Base-by-base conservation (phyloP, 148 eudicot genomes). In the Diospyros lotus region DNA sequence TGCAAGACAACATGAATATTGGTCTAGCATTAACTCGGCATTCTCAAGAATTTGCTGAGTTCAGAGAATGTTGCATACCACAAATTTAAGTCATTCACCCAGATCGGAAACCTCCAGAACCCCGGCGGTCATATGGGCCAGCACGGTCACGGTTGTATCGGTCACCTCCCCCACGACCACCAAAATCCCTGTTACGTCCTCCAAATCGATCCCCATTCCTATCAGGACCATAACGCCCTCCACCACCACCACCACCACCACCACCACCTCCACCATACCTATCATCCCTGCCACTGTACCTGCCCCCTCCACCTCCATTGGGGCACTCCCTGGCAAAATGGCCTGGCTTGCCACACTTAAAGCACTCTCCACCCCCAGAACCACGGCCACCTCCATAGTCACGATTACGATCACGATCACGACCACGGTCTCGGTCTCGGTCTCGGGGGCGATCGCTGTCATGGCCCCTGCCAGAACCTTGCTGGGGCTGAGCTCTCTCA, bases 401-500 rank as follows among this genome's bases (percentile, higher is more conserved):
- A 78, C 86, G 82, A 4, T 67, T 82, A 12, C 86, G 73, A 59
- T 69, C 87, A 5, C 86, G 80, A 56, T 69, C 88, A 41, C 85
- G 80, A 38, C 71, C 82, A 28, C 85, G 86, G 41, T 78, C 89
- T 60, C 90, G 85, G 42, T 64, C 95, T 58, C 93, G 89, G 69
- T 80, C 97, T 42, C 89, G 88, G 45, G 74, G 74, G 69, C 86
- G 84, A 73, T 88, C 90, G n/a, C 87, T 78, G 81, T 86, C 98
- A 48, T 86, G 86, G 64, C 87, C 95, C 79, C 93, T 83, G 42
- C 90, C 90, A 14, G 83, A 80, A 52, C 91, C 86, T 73, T 79
- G 84, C 38, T 82, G 79, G n/a, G 92, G 98, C 72, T 90, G 96
- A 73, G 98, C 97, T 85, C 84, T 92, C 83, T 94, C 98, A 64